Conservation (phyloP, 2,329 filamentous ascomycete genomes). For the Albifimbria verrucaria region DNA sequence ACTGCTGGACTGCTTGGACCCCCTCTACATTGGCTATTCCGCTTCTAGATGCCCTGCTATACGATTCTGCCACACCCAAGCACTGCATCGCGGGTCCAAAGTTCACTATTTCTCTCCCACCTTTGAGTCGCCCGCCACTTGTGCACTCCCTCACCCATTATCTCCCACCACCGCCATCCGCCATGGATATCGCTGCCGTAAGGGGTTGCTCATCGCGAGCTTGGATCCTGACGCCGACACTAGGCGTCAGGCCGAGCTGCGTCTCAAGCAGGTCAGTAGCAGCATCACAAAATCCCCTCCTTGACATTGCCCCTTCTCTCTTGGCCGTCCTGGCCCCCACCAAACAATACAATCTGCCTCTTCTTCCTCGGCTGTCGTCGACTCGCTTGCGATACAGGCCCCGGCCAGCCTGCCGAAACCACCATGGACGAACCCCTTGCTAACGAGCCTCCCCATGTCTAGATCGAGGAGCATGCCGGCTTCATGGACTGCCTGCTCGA, state of each 20-base stretch:
- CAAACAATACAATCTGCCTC: neutral
- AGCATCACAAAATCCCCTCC: too few species aligned
- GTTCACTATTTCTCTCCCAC: neutral
- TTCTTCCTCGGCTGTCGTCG: slow-evolving; percentile 2
- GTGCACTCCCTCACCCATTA: neutral
- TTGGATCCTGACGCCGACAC: slow-evolving; percentile 72
- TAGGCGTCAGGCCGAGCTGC: slow-evolving; percentile 72
- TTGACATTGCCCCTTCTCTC: slow-evolving; percentile 3
- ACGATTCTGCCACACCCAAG: neutral
- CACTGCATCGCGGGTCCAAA: neutral
- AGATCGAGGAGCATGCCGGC: slow-evolving; percentile 88
- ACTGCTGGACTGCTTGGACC: neutral
- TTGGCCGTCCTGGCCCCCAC: slow-evolving; percentile 1
- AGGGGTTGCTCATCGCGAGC: slow-evolving; percentile 72
- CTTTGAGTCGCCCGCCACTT: neutral
- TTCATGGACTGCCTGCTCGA: slow-evolving; percentile 90
- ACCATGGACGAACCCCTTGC: neutral
- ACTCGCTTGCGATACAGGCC: too few species aligned
- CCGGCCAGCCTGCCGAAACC: neutral
- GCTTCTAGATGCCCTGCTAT: neutral
- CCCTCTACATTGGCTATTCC: neutral
- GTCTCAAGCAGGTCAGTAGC: slow-evolving; percentile 80
- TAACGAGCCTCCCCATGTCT: slow-evolving; percentile 11
- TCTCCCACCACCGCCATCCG: slow-evolving; percentile 10
- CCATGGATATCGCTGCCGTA: slow-evolving; percentile 73